These are phyloP conservation scores for Boletus rubroflammeus DNA, from an alignment of 768 basidiomycete species.

Conservation along the genomic window DNA sequence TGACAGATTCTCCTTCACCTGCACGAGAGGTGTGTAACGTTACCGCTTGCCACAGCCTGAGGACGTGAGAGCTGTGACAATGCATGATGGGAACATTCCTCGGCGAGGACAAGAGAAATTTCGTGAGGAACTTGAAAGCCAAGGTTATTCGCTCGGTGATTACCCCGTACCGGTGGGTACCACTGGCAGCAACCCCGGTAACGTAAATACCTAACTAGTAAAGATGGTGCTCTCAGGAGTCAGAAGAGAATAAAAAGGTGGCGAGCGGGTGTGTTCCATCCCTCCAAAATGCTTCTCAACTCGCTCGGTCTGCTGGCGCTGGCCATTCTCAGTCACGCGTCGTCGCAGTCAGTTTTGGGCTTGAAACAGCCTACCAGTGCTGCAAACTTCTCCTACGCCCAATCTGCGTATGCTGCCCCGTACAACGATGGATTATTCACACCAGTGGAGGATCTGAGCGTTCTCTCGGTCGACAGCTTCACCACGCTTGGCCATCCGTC, in stretches of 20 bases:
- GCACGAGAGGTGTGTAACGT: too few relatives aligned
- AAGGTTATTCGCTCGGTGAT: too few relatives aligned
- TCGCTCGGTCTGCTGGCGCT: constrained; percentile 17
- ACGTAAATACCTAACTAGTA: not conserved
- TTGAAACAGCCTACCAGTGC: constrained; percentile 5
- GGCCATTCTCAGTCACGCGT: constrained; percentile 10
- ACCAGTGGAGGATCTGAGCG: constrained; percentile 27
- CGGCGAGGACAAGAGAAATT: too few relatives aligned
- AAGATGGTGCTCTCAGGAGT: not conserved
- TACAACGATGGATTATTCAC: constrained; percentile 27
- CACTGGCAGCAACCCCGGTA: not conserved
- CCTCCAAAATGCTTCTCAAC: not conserved
- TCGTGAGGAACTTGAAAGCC: too few relatives aligned
- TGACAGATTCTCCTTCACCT: not conserved
- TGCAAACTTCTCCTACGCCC: not conserved
- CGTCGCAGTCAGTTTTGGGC: constrained; percentile 20
- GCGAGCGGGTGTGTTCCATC: not conserved
- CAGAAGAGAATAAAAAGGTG: not conserved
- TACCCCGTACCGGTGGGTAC: too few relatives aligned
- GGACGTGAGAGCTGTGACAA: too few relatives aligned
- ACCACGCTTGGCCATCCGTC: constrained; percentile 37
- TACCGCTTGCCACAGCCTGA: too few relatives aligned
- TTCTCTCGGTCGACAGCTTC: constrained; percentile 31
- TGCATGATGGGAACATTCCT: too few relatives aligned
- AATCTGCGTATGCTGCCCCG: not conserved